phyloP scores from a whole-genome alignment of 2,329 filamentous ascomycete species.

The Neofusicoccum sp. region DNA sequence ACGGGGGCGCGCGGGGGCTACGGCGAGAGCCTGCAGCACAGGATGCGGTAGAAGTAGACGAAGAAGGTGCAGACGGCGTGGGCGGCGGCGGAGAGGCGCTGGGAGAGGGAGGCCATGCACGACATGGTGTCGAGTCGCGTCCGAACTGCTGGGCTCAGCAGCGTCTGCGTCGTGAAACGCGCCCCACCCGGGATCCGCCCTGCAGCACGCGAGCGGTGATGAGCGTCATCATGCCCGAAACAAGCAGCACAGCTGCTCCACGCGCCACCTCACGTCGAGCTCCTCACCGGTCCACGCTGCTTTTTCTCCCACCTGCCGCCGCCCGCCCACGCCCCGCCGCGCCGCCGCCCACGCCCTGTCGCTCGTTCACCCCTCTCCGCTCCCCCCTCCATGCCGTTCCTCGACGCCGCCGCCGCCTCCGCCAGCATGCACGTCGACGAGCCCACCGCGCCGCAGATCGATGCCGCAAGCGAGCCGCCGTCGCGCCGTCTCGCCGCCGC shows the following conservation, averaged over 20 bases:
- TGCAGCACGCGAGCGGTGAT: slow-evolving; percentile 2
- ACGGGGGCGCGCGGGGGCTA: not conserved
- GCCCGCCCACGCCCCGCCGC: not conserved
- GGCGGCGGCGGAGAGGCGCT: not conserved
- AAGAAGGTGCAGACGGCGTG: slow-evolving; percentile 1
- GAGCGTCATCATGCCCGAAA: not conserved
- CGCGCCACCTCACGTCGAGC: slow-evolving; percentile 16
- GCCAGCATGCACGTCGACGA: slow-evolving; percentile 13
- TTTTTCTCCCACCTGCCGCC: slow-evolving; percentile 8
- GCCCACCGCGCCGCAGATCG: slow-evolving; percentile 13
- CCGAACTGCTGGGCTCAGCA: not conserved
- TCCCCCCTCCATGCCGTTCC: slow-evolving; percentile 19
- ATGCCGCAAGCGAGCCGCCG: slow-evolving; percentile 33
- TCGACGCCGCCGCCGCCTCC: slow-evolving; percentile 7
- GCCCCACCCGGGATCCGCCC: not conserved
- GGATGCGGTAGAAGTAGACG: slow-evolving; percentile 21
- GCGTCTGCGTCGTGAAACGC: slow-evolving; percentile 1
- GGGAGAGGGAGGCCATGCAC: not conserved
- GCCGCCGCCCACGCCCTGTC: slow-evolving; percentile 2
- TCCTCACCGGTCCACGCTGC: slow-evolving; percentile 17
- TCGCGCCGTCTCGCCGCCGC: slow-evolving; percentile 31
- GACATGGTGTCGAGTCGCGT: not conserved
- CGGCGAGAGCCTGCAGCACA: slow-evolving; percentile 12
- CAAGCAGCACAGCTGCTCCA: not conserved
- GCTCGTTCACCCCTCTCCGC: slow-evolving; percentile 1